Conservation (phyloP, 1,284 basidiomycete species). For the Pseudozyma hubeiensis region DNA sequence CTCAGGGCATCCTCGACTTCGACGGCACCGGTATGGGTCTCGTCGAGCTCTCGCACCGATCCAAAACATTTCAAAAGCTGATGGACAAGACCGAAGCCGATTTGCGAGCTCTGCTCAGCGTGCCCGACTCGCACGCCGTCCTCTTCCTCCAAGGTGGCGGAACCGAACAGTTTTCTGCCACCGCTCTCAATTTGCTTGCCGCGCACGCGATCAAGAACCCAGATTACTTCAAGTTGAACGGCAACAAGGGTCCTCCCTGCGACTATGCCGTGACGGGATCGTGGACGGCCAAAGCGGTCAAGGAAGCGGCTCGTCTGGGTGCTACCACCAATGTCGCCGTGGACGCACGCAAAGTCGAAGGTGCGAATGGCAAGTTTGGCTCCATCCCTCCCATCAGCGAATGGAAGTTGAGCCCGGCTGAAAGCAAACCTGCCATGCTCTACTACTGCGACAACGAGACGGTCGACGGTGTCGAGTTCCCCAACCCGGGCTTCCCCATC, state of each 20-base stretch:
- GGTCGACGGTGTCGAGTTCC: slow-evolving; percentile 93
- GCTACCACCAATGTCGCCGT: slow-evolving; percentile 54
- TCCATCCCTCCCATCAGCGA: slow-evolving; percentile 79
- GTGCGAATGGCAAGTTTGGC: slow-evolving; percentile 74
- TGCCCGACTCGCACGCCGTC: slow-evolving; percentile 63
- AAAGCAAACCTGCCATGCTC: slow-evolving; percentile 81
- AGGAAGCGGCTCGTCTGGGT: slow-evolving; percentile 62
- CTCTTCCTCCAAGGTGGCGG: slow-evolving; percentile 67
- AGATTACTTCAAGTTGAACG: slow-evolving; percentile 48
- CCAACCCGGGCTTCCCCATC: slow-evolving; percentile 85
- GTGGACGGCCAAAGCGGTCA: slow-evolving; percentile 65
- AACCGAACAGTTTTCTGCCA: slow-evolving; percentile 66
- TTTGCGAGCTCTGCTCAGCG: slow-evolving; percentile 56
- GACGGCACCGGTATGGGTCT: slow-evolving; percentile 65
- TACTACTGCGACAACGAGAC: slow-evolving; percentile 99
- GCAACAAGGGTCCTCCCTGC: slow-evolving; percentile 55
- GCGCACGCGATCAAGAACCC: slow-evolving; percentile 61
- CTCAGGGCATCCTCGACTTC: slow-evolving; percentile 65
- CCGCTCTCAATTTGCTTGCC: slow-evolving; percentile 65
- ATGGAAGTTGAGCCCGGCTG: slow-evolving; percentile 78
- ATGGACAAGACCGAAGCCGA: slow-evolving; percentile 64
- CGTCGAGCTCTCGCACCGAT: slow-evolving; percentile 67
- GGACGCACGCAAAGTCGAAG: slow-evolving; percentile 53
- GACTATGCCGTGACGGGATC: slow-evolving; percentile 66
- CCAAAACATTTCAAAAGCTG: slow-evolving; percentile 61